Conservation (phyloP, 352 stramenopile genomes). For the Phytophthora sojae region DNA sequence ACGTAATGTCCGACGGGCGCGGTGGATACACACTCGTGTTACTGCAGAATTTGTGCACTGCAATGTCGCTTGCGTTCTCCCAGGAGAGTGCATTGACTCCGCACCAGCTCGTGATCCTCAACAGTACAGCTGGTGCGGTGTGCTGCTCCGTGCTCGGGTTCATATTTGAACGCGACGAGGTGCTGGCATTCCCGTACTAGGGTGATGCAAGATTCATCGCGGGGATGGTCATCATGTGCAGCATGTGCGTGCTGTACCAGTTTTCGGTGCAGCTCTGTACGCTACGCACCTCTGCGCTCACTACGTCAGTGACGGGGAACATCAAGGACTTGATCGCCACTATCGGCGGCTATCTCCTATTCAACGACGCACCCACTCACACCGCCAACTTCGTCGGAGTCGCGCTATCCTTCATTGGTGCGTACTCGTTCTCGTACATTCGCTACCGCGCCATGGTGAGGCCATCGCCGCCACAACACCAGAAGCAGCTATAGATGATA, state of each 20-base stretch:
- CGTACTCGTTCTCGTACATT: conserved; percentile 81
- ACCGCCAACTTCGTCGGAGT: conserved; percentile 61
- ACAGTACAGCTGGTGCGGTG: conserved; percentile 53
- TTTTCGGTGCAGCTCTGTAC: conserved; percentile 79
- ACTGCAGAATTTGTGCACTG: conserved; percentile 75
- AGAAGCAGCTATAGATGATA: conserved; percentile 23
- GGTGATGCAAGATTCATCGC: conserved; percentile 43
- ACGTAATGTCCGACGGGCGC: conserved; percentile 47
- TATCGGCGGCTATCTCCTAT: conserved; percentile 64
- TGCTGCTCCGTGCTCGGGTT: conserved; percentile 54
- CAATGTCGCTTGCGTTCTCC: conserved; percentile 65
- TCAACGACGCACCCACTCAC: conserved; percentile 57
- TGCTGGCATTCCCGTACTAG: conserved; percentile 40
- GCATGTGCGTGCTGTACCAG: conserved; percentile 76
- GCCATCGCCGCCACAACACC: conserved; percentile 15
- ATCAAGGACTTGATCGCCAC: conserved; percentile 79
- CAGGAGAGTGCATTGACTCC: conserved; percentile 69
- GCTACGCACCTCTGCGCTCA: conserved; percentile 70
- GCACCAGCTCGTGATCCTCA: conserved; percentile 62
- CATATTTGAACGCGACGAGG: conserved; percentile 49
- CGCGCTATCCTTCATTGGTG: conserved; percentile 68
- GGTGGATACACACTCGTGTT: conserved; percentile 70
- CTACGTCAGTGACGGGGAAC: conserved; percentile 80
- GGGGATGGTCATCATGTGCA: conserved; percentile 61
- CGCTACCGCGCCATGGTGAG: conserved; percentile 57